A percentile compares a stretch with the other conserved stretches of the same genome.
phyloP scores from a whole-genome alignment of 306 rosid genomes.

The Lathyrus oleraceus region DNA sequence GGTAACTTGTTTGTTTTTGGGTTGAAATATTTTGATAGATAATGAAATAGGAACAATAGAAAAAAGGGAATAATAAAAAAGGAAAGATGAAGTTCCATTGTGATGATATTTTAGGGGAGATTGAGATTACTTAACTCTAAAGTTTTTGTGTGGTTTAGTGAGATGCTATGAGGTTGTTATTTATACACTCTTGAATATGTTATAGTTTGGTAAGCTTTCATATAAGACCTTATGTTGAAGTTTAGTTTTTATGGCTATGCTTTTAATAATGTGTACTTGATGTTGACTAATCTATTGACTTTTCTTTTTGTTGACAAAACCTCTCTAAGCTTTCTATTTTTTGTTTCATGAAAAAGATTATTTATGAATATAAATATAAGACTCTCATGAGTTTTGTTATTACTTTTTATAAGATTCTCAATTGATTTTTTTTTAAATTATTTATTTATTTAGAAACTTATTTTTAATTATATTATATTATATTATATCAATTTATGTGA shows the following conservation, averaged over 20 bases:
- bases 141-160: background rate
- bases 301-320: too few relatives aligned
- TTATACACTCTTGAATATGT: background rate
- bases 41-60: background rate
- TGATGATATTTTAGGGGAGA: background rate
- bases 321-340: background rate
- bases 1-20: constrained; percentile 1
- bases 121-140: background rate
- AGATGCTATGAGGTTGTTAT: background rate
- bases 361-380: too few relatives aligned
- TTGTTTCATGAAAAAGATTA: too few relatives aligned
- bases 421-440: too few relatives aligned
- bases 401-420: too few relatives aligned
- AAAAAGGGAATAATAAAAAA: background rate
- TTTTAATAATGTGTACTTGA: too few relatives aligned
- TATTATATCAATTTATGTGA: too few relatives aligned
- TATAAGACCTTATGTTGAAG: background rate
- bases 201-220: background rate
- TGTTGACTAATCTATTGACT: too few relatives aligned
- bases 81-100: background rate
- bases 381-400: too few relatives aligned
- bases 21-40: constrained; percentile 9
- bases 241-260: too few relatives aligned
- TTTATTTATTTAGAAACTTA: too few relatives aligned
- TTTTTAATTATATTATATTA: too few relatives aligned